phyloP scores from a whole-genome alignment of 2,329 filamentous ascomycete genomes.

The Sarocladiaceae sp. region DNA sequence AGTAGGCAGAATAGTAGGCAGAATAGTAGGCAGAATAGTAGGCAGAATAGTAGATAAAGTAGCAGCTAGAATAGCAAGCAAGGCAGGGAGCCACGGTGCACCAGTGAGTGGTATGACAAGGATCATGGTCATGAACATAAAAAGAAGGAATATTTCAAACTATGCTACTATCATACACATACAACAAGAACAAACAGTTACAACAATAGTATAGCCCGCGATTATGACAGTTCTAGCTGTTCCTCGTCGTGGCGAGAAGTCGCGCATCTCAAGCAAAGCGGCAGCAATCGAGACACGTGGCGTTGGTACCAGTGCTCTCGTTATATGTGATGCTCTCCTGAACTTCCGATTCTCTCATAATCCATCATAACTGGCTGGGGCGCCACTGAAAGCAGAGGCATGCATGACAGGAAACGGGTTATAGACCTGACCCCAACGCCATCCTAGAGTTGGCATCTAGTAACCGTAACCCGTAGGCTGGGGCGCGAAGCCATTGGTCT shows the following conservation, averaged over 20 bases:
- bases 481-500: constrained; percentile 83
- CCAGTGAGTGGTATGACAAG: no score
- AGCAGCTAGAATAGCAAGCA: no score
- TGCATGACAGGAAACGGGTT: not conserved
- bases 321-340: not conserved
- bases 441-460: constrained; percentile 33
- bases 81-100: no score
- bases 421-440: not conserved
- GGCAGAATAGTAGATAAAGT: no score
- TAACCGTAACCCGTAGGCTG: constrained; percentile 78
- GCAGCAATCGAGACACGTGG: no score
- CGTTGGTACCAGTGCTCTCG: no score
- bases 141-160: constrained; percentile 1
- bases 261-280: not conserved
- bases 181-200: constrained; percentile 10
- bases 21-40: no score
- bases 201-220: constrained; percentile 3
- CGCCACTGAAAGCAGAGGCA: not conserved
- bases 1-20: no score
- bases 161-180: constrained; percentile 12
- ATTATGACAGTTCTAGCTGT: not conserved
- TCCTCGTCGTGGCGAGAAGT: not conserved
- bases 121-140: not conserved
- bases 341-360: not conserved
- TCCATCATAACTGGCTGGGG: not conserved